Percentiles rank a stretch among this genome's conserved stretches.
Evolutionary conservation across 139 green algal species (phyloP).

Genomic region (Closterium sp.): DNA sequence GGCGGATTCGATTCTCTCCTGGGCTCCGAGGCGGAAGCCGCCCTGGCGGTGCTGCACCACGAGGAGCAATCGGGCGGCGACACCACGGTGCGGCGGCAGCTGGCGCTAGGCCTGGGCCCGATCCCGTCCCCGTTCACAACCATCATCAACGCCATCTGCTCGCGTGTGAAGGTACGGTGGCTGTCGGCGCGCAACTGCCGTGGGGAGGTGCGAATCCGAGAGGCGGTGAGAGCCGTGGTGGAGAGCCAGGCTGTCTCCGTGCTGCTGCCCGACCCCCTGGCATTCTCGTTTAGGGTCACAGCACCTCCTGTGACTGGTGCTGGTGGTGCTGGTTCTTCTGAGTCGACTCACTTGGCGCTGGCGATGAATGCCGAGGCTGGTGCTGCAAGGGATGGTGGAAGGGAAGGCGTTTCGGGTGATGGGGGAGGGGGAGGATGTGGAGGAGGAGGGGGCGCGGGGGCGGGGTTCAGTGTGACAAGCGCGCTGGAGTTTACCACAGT

Average conservation of each 20-base stretch:
- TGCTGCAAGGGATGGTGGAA: background rate
- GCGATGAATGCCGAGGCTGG: too few species aligned
- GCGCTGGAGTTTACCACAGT: conserved; percentile 40
- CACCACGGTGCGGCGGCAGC: background rate
- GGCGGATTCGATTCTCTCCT: background rate
- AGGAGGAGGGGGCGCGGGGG: background rate
- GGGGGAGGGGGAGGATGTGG: background rate
- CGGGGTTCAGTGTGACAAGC: conserved; percentile 10
- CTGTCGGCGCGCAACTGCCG: conserved; percentile 26
- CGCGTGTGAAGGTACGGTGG: conserved; percentile 41
- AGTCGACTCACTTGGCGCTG: too few species aligned
- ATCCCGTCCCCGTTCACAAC: background rate
- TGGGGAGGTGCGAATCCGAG: conserved; percentile 22
- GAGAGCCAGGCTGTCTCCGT: conserved; percentile 12
- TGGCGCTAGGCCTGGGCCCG: background rate
- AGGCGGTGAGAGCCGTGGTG: conserved; percentile 31
- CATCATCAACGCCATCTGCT: conserved; percentile 14
- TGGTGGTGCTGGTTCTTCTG: background rate
- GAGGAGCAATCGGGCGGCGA: background rate
- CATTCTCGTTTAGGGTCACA: conserved; percentile 28
- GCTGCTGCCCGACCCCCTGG: conserved; percentile 39
- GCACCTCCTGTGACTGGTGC: background rate
- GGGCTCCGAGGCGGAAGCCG: background rate
- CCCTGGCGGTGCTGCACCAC: background rate
- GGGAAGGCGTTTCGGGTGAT: background rate